Conservation (phyloP, 176 grass and related monocot genomes). For the Carex pumila region DNA sequence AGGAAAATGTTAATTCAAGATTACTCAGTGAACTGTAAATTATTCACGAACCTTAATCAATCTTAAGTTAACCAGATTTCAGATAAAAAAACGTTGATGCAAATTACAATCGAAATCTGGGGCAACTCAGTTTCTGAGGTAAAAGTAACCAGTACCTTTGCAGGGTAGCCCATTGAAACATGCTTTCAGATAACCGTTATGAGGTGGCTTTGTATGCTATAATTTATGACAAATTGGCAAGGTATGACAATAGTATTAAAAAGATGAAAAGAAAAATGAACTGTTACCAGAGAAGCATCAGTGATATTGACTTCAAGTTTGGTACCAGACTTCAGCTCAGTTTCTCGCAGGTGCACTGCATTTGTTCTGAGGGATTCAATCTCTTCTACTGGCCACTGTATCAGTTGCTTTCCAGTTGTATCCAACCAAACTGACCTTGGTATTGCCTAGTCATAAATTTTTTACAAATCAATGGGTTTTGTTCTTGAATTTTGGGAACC, state of each 20-base stretch:
- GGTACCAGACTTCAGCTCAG: constrained; percentile 46
- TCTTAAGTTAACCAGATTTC: background rate
- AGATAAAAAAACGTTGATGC: background rate
- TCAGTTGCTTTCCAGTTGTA: constrained; percentile 43
- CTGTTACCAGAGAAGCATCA: constrained; percentile 48
- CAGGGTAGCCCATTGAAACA: background rate
- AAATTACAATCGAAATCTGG: background rate
- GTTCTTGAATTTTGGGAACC: background rate
- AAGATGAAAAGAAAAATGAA: background rate
- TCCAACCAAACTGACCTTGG: constrained; percentile 84
- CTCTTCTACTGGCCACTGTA: constrained; percentile 88
- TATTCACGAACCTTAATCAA: background rate
- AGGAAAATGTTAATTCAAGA: background rate
- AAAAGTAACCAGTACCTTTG: background rate
- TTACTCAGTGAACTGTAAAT: background rate
- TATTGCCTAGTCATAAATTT: constrained; percentile 34
- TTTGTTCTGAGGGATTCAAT: constrained; percentile 52
- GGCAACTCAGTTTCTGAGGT: background rate
- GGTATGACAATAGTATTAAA: background rate
- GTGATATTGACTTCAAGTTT: constrained; percentile 52
- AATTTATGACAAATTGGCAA: background rate
- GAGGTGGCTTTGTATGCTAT: background rate
- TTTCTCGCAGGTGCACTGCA: constrained; percentile 29
- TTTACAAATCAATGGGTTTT: background rate
- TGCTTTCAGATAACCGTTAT: background rate